phyloP scores from a whole-genome alignment of 495 filamentous ascomycete genomes.

The Lepraria neglecta region DNA sequence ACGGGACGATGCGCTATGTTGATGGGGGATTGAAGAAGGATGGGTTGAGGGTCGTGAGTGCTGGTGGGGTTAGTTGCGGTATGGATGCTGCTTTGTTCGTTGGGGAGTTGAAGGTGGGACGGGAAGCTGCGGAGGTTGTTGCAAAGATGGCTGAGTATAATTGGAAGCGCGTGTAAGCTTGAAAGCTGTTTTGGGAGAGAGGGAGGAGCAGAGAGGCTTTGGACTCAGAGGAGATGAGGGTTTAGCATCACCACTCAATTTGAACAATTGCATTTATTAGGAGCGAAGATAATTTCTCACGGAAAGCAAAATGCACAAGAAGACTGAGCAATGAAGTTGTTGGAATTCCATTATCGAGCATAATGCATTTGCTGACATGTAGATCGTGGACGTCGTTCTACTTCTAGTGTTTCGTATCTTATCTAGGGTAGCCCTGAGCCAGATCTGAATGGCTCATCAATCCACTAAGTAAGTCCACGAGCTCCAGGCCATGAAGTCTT shows the following conservation, averaged over 20 bases:
- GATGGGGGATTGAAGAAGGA: conserved; percentile 18
- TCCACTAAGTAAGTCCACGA: not conserved
- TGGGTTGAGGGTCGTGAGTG: conserved; percentile 18
- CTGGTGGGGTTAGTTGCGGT: conserved; percentile 24
- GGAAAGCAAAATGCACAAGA: too few relatives aligned
- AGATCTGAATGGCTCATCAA: too few relatives aligned
- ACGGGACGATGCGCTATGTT: conserved; percentile 9
- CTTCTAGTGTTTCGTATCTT: too few relatives aligned
- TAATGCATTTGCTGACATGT: too few relatives aligned
- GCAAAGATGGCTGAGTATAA: conserved; percentile 15
- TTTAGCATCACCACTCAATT: too few relatives aligned
- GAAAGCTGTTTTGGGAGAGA: not conserved
- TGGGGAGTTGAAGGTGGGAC: conserved; percentile 24
- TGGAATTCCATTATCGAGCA: too few relatives aligned
- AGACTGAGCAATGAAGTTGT: too few relatives aligned
- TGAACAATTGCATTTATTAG: too few relatives aligned
- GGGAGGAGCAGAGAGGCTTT: not conserved
- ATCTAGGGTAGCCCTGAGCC: too few relatives aligned
- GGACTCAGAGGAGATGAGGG: too few relatives aligned
- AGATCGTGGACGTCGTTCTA: too few relatives aligned
- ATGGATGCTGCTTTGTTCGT: conserved; percentile 23
- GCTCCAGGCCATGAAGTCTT: not conserved
- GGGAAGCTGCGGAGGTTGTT: conserved; percentile 18
- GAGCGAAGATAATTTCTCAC: too few relatives aligned
- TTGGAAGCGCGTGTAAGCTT: conserved; percentile 8